Conservation (phyloP, 768 basidiomycete species). For the Termitomyces eurrhizus region DNA sequence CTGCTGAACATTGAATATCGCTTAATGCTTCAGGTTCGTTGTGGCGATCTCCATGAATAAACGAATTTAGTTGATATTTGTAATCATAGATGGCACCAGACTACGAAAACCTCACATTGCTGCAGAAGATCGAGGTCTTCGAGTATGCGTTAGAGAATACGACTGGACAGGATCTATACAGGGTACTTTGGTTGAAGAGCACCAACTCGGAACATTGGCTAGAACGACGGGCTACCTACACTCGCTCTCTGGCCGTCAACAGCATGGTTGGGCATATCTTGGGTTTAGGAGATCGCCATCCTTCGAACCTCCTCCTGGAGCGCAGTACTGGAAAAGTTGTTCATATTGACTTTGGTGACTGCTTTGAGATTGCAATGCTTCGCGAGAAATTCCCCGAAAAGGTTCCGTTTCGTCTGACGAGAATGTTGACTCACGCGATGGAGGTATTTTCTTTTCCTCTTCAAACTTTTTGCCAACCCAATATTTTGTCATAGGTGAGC, state of each 20-base stretch:
- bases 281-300: slow-evolving; percentile 96
- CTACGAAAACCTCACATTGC: slow-evolving; percentile 88
- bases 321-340: slow-evolving; percentile 92
- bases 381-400: slow-evolving; percentile 99
- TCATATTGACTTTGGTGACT: slow-evolving; percentile 97
- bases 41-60: background rate
- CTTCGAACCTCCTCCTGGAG: slow-evolving; percentile 90
- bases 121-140: slow-evolving; percentile 99
- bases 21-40: slow-evolving; percentile 89
- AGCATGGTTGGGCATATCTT: slow-evolving; percentile 99
- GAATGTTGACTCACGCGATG: slow-evolving; percentile 99
- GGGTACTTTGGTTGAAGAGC: slow-evolving; percentile 96
- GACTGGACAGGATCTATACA: slow-evolving; percentile 95
- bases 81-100: slow-evolving; percentile 90
- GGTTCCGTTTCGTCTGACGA: slow-evolving; percentile 95
- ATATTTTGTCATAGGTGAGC: slow-evolving; percentile 61
- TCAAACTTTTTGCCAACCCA: slow-evolving; percentile 1
- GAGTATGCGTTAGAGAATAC: slow-evolving; percentile 98
- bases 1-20: slow-evolving; percentile 97
- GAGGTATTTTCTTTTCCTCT: slow-evolving; percentile 51
- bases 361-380: slow-evolving; percentile 97
- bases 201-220: slow-evolving; percentile 96
- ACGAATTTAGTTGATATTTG: background rate
- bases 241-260: slow-evolving; percentile 91
- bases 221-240: slow-evolving; percentile 93